Conservation (phyloP, 192 early-diverging fungal genomes). For the Coemansia sp. region DNA sequence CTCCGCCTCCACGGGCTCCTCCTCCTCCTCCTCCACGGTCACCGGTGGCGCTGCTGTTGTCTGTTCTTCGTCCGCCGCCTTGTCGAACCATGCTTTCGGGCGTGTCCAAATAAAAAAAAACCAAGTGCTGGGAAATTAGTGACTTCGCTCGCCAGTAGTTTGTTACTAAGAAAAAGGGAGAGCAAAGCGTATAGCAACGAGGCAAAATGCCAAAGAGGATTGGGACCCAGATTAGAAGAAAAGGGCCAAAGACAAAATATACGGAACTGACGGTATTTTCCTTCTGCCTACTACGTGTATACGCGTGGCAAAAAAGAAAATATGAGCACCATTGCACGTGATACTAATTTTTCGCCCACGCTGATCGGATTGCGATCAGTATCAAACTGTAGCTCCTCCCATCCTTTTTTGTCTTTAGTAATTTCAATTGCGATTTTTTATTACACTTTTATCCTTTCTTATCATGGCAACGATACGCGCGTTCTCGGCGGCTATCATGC, state of each 20-base stretch:
- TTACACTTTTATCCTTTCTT: neutral
- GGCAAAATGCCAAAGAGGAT: neutral
- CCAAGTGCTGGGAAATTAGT: neutral
- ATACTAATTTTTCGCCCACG: neutral
- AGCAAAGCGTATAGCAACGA: neutral
- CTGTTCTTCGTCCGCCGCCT: slow-evolving; percentile 1
- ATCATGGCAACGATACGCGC: slow-evolving; percentile 44
- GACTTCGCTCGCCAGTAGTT: neutral
- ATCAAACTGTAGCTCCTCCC: neutral
- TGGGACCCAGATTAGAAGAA: too few relatives aligned
- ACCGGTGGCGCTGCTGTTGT: slow-evolving; percentile 8
- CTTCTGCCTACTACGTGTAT: neutral
- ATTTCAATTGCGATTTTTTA: neutral
- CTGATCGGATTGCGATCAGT: neutral
- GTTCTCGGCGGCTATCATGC: slow-evolving; percentile 35
- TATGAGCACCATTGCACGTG: neutral
- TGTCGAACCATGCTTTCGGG: neutral
- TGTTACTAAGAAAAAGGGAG: neutral
- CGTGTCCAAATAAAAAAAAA: neutral
- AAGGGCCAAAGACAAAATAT: too few relatives aligned
- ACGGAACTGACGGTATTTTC: too few relatives aligned
- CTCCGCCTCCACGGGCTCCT: neutral
- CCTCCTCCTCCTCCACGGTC: neutral
- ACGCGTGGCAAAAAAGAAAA: neutral
- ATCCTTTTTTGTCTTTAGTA: neutral